Percentiles rank a stretch among this genome's conserved stretches.
Conservation (phyloP, 1,284 basidiomycete genomes). For the Spongiforma sp. region DNA sequence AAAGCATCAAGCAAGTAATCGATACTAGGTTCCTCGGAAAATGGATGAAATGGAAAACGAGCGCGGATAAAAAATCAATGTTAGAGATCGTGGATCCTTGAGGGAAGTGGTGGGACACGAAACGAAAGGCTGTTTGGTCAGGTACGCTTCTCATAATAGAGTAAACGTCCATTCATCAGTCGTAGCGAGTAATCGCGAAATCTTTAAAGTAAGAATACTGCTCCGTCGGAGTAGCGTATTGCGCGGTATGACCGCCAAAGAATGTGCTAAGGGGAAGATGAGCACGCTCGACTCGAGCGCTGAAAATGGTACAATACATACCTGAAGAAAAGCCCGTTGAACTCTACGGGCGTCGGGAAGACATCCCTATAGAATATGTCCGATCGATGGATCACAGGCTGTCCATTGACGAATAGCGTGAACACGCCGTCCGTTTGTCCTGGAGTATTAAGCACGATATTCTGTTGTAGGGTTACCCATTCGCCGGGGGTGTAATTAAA, state of each 20-base stretch:
- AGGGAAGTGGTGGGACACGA: too few species aligned
- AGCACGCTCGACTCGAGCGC: too few species aligned
- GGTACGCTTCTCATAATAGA: too few species aligned
- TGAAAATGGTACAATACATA: too few species aligned
- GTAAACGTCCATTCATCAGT: too few species aligned
- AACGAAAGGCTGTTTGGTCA: too few species aligned
- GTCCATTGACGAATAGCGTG: slow-evolving; percentile 57
- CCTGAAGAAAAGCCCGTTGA: slow-evolving; percentile 78
- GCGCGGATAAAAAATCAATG: too few species aligned
- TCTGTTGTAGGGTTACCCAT: slow-evolving; percentile 73
- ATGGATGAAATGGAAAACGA: too few species aligned
- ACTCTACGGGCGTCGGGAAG: slow-evolving; percentile 49
- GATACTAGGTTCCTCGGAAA: too few species aligned
- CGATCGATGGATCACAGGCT: slow-evolving; percentile 52
- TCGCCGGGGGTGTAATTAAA: slow-evolving; percentile 66
- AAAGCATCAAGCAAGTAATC: too few species aligned
- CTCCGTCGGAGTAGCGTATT: slow-evolving; percentile 70
- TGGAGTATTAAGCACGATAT: slow-evolving; percentile 72
- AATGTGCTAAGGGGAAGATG: too few species aligned
- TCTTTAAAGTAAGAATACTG: slow-evolving; percentile 80
- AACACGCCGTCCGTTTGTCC: slow-evolving; percentile 60
- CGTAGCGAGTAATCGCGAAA: slow-evolving; percentile 48
- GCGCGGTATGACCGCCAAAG: slow-evolving; percentile 72
- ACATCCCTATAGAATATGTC: slow-evolving; percentile 67
- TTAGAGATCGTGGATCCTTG: too few species aligned